A percentile compares a stretch with the other conserved stretches of the same genome.
Evolutionary conservation across 176 grass and related monocot genomes (phyloP).

Genomic region (Phragmites australis): DNA sequence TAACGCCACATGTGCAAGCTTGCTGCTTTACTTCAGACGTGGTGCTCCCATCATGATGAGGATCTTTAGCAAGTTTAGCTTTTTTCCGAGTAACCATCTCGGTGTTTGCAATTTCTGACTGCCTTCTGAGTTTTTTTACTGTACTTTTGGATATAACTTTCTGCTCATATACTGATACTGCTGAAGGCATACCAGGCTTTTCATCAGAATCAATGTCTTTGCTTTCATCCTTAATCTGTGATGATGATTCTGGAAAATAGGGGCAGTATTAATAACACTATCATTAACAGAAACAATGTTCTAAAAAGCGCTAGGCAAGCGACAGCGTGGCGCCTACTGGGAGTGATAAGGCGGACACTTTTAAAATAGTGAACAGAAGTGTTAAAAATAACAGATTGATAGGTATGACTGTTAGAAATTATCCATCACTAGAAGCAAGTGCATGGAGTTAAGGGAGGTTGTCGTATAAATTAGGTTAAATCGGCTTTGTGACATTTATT

Average conservation of each 20-base stretch:
- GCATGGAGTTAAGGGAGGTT: neutral
- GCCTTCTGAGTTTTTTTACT: conserved; percentile 66
- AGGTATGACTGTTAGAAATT: conserved; percentile 20
- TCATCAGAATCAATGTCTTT: conserved; percentile 68
- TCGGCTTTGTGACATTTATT: neutral
- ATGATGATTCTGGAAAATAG: conserved; percentile 80
- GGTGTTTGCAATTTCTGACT: conserved; percentile 51
- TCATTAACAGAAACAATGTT: conserved; percentile 25
- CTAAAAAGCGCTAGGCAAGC: neutral
- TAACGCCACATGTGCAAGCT: conserved; percentile 51
- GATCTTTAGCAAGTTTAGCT: conserved; percentile 62
- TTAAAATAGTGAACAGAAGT: neutral
- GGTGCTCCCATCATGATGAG: conserved; percentile 51
- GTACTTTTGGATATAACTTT: conserved; percentile 60
- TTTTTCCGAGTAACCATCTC: conserved; percentile 66
- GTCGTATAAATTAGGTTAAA: neutral
- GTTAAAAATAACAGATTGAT: neutral
- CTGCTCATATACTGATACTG: conserved; percentile 44
- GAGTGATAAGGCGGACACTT: neutral
- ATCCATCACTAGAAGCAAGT: neutral
- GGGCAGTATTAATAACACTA: conserved; percentile 23
- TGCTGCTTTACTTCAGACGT: conserved; percentile 80
- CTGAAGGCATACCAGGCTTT: conserved; percentile 53
- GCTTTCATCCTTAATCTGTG: conserved; percentile 86
- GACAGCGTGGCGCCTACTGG: neutral